Evolutionary conservation across 73 alveolate genomes (phyloP), one percentile per base, ranked within the genome.

Genomic region (Paramecium primaurelia): DNA sequence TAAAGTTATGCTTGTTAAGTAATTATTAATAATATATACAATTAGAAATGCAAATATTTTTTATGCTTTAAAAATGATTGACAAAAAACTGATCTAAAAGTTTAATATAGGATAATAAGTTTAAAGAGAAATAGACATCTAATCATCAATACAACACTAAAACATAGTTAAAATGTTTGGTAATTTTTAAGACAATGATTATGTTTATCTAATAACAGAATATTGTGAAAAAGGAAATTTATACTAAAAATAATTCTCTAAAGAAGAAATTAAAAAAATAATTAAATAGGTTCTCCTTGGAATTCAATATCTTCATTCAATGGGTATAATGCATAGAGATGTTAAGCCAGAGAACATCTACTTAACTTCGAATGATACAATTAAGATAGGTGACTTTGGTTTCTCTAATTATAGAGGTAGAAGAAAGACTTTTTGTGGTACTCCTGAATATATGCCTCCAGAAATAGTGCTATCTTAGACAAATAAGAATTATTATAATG

Each of bases 241-340:
- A 64, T 64, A 32, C 84, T 64, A 64, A 64, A 64, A 64, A 64
- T 34, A 64, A 64, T 64, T 64, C 84, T 32, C 84, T 64, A 64
- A 64, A 5, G 51, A 64, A 11, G 84, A 64, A 32, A 64, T 64
- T 28, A 64, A 64, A n/a, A 34, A 64, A 14, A 64, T 64, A 32
- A 64, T 64, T 1, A 64, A 64, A 64, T 28, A 64, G 12, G 30
- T 64, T 3, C 30, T 64, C 8, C 22, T 32, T 5, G 84, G 84
- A 64, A 34, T 64, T 14, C 22, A 64, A 32, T 64, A 6, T 64
- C 49, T 64, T 4, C 84, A 64, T 14, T 64, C 42, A 28, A 64
- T 64, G 84, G 84, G 84, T 10, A 64, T 64, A 32, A 64, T 64
- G 84, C 84, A 64, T 64, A 64, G 84, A 64, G 84, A 64, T 64